Base-by-base conservation (phyloP, 345 rosid genomes). In the Citrus inodora region DNA sequence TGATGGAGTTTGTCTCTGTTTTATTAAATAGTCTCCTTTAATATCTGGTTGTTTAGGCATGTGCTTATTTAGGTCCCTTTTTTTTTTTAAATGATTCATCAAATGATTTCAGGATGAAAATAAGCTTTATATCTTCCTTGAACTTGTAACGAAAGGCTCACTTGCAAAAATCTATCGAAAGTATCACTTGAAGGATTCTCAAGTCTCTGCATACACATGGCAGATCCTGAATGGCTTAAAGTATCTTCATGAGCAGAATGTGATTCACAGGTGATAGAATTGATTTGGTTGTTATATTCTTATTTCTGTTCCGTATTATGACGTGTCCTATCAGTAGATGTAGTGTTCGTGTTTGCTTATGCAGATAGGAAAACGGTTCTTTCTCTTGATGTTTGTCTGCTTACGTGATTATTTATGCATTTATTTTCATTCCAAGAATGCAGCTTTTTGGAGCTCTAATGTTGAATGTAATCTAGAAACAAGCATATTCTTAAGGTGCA, bases 61-160 rank as follows among this genome's bases (percentile, higher is more conserved):
- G 24, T 16, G 46, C 42, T 14, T 7, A 1, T 22, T 74, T 56
- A 40, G 13, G 33, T 33, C 7, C 28, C 2, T 17, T 33, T 11
- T 46, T 0, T 38, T 38, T 7, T 46, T 46, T 1, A 7, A 40
- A 40, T 66, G 25, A 22, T 82, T 80, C 22, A 16, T 69, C 56
- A 48, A 14, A 35, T 11, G 35, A 5, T 83, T 83, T 78, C 88
- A 95, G 99, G 96, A 90, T 75, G 93, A 82, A 33, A 86, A 91
- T 32, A 91, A 86, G 60, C 87, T 95, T 64, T 93, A 91, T 75
- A 93, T 95, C 64, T 95, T 93, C 76, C 91, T 95, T 25, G 96
- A 95, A 89, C 89, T 92, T 74, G 93, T 93, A 60, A 84, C 91
- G 7, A 84, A 89, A 76, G 97, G 97, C 71, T 93, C 99, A 70